Evolutionary conservation across 1,284 basidiomycete species (phyloP), one percentile per base, ranked within the genome.

Genomic region (Melampsora larici-populina): DNA sequence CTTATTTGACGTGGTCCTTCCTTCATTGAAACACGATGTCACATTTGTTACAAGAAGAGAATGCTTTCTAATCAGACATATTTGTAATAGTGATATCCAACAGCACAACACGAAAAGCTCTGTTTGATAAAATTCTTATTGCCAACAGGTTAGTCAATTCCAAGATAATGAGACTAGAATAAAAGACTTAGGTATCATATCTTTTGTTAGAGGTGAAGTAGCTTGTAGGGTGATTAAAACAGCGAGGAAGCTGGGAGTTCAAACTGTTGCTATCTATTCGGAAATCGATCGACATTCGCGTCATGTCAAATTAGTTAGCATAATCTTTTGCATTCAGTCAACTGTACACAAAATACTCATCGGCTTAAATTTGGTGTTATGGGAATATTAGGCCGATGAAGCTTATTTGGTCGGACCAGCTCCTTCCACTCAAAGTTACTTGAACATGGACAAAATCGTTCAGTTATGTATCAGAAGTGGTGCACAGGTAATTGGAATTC

Each of bases 331-430:
- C 17, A 1, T 31, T 18, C 21, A 24, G 1, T 60, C 31, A 60
- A 1, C 58, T 21, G 1, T 9, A 26, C 31, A n/a, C 11, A 13
- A 13, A 43, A 43, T 43, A 43, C 40, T 43, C 11, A 36, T 36
- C 36, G 3, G 9, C 9, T 9, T 15, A 40, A n/a, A 24, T n/a
- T 24, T 21, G 2, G 11, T 58, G 48, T 29, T n/a, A 18, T 63
- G 31, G 67, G 66, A 18, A 58, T 49, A n/a, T 18, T 71, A 93
- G 90, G 94, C 95, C n/a, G 94, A 97, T 82, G 94, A 97, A 82
- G 94, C 94, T 5, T 95, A 93, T 83, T 92, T 91, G 81, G 94
- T 97, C 70, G 94, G 95, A 0, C 92, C 93, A 21, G 92, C 94
- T 0, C 90, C 90, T 0, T 94, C 92, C 0, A 85, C 90, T 0